These are phyloP conservation scores for Lentinula lateritia DNA, from an alignment of 768 basidiomycete genomes.

Conservation along the genomic window DNA sequence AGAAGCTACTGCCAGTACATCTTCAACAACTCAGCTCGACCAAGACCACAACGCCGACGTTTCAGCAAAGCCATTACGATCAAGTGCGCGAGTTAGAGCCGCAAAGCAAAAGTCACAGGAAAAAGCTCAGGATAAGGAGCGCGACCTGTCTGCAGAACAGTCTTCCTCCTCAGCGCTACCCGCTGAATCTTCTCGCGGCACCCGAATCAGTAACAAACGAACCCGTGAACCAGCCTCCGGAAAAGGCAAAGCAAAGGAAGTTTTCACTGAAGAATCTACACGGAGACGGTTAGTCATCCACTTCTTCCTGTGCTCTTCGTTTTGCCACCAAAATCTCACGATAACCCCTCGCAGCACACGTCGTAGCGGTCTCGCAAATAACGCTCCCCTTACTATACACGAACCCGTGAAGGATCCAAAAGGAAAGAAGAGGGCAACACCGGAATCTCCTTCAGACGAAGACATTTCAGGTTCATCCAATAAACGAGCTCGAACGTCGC, in stretches of 20 bases:
- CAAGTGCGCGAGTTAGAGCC: conserved; percentile 71
- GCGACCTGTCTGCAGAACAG: conserved; percentile 37
- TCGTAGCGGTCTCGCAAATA: conserved; percentile 40
- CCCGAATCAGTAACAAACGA: conserved; percentile 43
- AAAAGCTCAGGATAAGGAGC: conserved; percentile 51
- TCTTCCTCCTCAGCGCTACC: conserved; percentile 39
- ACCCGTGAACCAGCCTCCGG: conserved; percentile 40
- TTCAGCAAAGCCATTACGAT: conserved; percentile 56
- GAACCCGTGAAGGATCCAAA: conserved; percentile 73
- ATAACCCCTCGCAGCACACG: conserved; percentile 43
- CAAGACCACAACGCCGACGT: conserved; percentile 32
- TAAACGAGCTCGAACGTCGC: conserved; percentile 62
- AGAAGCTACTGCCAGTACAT: conserved; percentile 70
- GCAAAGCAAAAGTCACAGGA: conserved; percentile 65
- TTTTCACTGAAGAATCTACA: conserved; percentile 40
- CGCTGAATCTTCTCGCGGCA: conserved; percentile 16
- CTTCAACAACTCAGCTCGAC: conserved; percentile 37
- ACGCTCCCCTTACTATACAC: conserved; percentile 58
- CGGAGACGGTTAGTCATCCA: conserved; percentile 51
- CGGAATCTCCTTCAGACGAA: conserved; percentile 65
- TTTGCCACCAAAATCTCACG: conserved; percentile 12
- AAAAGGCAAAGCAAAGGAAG: conserved; percentile 64
- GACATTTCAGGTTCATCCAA: conserved; percentile 51
- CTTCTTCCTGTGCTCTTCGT: conserved; percentile 20
- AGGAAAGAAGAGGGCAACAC: conserved; percentile 89